phyloP scores from a whole-genome alignment of 1,284 basidiomycete genomes.

The Boletus subluridellus region DNA sequence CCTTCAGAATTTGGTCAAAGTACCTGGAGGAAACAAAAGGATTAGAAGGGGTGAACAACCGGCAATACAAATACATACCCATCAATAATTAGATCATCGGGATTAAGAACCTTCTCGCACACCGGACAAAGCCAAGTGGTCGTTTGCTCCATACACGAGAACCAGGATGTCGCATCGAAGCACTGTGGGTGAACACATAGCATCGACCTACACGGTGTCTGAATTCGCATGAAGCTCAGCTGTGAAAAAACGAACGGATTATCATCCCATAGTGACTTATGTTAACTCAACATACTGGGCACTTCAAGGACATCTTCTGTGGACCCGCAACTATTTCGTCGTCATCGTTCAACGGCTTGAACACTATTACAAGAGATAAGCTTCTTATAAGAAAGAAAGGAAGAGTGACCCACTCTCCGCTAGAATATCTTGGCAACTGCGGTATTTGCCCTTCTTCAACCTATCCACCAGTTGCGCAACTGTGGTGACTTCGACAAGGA shows the following conservation, averaged over 20 bases:
- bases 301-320: constrained; percentile 86
- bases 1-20: constrained; percentile 77
- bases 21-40: constrained; percentile 48
- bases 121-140: constrained; percentile 97
- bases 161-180: constrained; percentile 95
- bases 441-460: constrained; percentile 64
- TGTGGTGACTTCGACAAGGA: constrained; percentile 73
- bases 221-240: constrained; percentile 87
- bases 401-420: constrained; percentile 51
- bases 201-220: constrained; percentile 79
- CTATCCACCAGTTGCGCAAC: constrained; percentile 65
- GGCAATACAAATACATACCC: constrained; percentile 54
- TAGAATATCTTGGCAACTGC: constrained; percentile 64
- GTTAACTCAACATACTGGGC: constrained; percentile 64
- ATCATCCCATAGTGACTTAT: background rate
- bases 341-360: constrained; percentile 59
- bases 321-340: constrained; percentile 87
- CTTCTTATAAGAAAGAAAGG: background rate
- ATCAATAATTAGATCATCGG: constrained; percentile 86
- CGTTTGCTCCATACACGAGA: constrained; percentile 92
- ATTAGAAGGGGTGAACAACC: background rate
- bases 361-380: constrained; percentile 48
- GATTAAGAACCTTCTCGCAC: constrained; percentile 77
- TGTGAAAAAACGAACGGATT: constrained; percentile 34
- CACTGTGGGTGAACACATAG: constrained; percentile 91